Evolutionary conservation across 176 grass and related monocot species (phyloP).

Genomic region (Oryza australiensis): DNA sequence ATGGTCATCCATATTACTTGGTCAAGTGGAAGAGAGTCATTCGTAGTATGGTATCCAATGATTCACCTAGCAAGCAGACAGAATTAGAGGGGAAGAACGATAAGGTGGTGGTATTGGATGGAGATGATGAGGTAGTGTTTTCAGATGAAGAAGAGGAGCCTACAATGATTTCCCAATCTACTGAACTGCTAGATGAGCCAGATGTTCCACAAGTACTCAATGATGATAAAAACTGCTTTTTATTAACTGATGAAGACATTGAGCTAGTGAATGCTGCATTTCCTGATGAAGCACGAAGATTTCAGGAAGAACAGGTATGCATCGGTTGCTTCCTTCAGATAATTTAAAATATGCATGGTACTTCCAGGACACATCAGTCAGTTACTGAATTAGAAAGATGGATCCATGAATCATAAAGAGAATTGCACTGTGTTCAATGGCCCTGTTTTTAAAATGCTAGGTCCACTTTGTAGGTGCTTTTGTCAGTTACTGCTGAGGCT

Average conservation of each 20-base stretch:
- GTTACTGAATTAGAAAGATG: background rate
- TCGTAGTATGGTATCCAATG: slow-evolving; percentile 19
- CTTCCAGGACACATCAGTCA: background rate
- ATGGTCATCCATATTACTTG: slow-evolving; percentile 75
- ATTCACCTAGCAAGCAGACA: slow-evolving; percentile 33
- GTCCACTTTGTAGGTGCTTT: background rate
- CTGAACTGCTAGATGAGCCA: slow-evolving; percentile 65
- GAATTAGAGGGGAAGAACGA: slow-evolving; percentile 14
- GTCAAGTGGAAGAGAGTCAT: slow-evolving; percentile 74
- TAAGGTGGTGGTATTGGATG: slow-evolving; percentile 13
- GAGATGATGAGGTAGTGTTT: slow-evolving; percentile 23
- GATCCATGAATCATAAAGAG: background rate
- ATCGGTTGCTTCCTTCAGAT: slow-evolving; percentile 1
- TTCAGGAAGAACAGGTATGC: slow-evolving; percentile 71
- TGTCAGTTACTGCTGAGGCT: background rate
- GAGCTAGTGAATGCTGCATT: slow-evolving; percentile 81
- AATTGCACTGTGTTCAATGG: background rate
- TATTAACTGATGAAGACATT: slow-evolving; percentile 91
- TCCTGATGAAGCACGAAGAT: slow-evolving; percentile 61
- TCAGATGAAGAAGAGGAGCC: slow-evolving; percentile 33
- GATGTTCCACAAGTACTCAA: slow-evolving; percentile 67
- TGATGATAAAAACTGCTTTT: slow-evolving; percentile 53
- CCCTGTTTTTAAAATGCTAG: background rate
- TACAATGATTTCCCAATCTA: slow-evolving; percentile 30
- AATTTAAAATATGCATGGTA: slow-evolving; percentile 12